phyloP scores from a whole-genome alignment of 2,329 filamentous ascomycete genomes.

The Hypoxylon sp. region DNA sequence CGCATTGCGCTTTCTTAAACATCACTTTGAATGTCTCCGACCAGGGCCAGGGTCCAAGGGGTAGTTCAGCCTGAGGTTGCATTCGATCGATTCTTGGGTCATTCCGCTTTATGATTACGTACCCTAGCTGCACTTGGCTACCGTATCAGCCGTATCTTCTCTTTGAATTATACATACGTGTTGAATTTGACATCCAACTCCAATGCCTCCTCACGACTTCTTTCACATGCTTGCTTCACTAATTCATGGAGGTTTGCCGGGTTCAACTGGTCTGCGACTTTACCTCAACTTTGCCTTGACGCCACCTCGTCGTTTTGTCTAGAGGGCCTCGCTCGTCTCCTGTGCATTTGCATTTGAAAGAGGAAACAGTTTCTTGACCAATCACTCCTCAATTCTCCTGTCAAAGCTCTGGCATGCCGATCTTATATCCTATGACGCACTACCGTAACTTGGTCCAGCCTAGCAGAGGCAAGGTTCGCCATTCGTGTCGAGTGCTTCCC shows the following conservation, averaged over 20 bases:
- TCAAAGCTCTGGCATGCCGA: constrained; percentile 31
- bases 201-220: background rate
- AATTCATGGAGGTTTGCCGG: constrained; percentile 24
- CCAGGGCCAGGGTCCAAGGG: constrained; percentile 29
- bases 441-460: constrained; percentile 27
- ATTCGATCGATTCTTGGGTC: constrained; percentile 43
- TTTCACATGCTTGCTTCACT: background rate
- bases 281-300: background rate
- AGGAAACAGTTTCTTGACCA: constrained; percentile 18
- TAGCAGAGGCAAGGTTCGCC: constrained; percentile 7
- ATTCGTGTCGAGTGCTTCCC: constrained; percentile 19
- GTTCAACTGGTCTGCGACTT: constrained; percentile 8
- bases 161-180: background rate
- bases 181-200: background rate
- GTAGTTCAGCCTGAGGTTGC: constrained; percentile 33
- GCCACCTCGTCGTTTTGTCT: background rate
- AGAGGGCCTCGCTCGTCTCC: background rate
- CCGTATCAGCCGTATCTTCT: background rate
- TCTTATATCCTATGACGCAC: constrained; percentile 26
- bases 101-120: constrained; percentile 38
- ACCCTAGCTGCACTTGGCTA: background rate
- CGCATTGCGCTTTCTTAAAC: constrained; percentile 22
- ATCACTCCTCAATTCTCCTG: constrained; percentile 24
- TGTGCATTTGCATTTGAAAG: no score
- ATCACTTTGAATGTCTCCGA: constrained; percentile 22